These are phyloP conservation scores for Apophysomyces sp. DNA, from an alignment of 371 early-diverging fungal genomes.

Conservation along the genomic window DNA sequence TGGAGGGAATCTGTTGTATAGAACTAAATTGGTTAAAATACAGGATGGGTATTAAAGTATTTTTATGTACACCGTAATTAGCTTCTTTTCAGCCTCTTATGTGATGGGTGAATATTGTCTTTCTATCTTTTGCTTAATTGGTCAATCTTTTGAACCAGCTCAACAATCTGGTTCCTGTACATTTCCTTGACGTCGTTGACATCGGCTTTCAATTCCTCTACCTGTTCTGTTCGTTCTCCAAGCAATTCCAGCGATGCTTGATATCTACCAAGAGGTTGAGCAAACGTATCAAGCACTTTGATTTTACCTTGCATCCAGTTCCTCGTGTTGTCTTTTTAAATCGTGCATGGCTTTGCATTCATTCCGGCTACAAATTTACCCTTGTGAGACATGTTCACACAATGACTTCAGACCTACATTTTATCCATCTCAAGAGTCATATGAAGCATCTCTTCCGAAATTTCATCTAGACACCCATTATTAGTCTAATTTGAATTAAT, in stretches of 20 bases:
- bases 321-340: slow-evolving; percentile 29
- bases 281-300: slow-evolving; percentile 5
- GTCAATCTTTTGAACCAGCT: slow-evolving; percentile 58
- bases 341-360: slow-evolving; percentile 26
- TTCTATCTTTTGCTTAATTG: slow-evolving; percentile 12
- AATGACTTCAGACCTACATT: slow-evolving; percentile 31
- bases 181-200: slow-evolving; percentile 79
- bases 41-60: slow-evolving; percentile 3
- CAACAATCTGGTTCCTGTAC: slow-evolving; percentile 75
- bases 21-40: background rate
- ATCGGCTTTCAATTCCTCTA: slow-evolving; percentile 81
- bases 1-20: background rate
- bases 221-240: slow-evolving; percentile 88
- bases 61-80: slow-evolving; percentile 2
- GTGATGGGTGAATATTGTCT: too few relatives aligned
- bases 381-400: background rate
- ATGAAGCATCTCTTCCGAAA: slow-evolving; percentile 71
- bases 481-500: slow-evolving; percentile 10
- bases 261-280: slow-evolving; percentile 49
- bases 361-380: slow-evolving; percentile 16
- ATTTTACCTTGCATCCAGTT: slow-evolving; percentile 42
- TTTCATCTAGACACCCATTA: slow-evolving; percentile 59
- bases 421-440: slow-evolving; percentile 63
- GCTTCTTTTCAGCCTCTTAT: too few relatives aligned
- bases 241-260: slow-evolving; percentile 80